Evolutionary conservation across 2,329 filamentous ascomycete genomes (phyloP).

Genomic region (Allantophomopsis lycopodina): DNA sequence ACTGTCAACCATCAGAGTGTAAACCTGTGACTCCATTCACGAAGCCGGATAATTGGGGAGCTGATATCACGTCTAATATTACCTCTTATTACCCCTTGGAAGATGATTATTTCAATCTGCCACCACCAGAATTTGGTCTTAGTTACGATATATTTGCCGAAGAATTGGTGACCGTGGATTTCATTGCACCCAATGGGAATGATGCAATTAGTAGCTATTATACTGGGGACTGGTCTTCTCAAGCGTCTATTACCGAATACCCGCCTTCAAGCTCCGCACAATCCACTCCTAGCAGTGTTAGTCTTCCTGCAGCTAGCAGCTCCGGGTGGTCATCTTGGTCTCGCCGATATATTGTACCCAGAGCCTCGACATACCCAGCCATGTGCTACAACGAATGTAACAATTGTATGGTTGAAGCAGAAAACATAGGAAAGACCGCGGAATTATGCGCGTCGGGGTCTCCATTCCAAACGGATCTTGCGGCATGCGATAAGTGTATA

Average conservation of each 20-base stretch:
- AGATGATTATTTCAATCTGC: slow-evolving; percentile 49
- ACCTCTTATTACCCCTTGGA: slow-evolving; percentile 37
- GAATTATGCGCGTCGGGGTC: not conserved
- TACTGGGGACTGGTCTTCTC: slow-evolving; percentile 41
- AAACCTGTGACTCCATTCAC: slow-evolving; percentile 17
- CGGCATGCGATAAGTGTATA: not conserved
- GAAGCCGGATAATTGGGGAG: slow-evolving; percentile 1
- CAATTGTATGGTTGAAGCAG: slow-evolving; percentile 1
- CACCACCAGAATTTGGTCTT: slow-evolving; percentile 47
- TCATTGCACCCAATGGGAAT: slow-evolving; percentile 17
- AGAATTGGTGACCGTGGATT: slow-evolving; percentile 21
- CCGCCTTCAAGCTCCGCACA: slow-evolving; percentile 5
- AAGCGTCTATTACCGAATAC: slow-evolving; percentile 30
- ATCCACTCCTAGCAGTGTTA: too few relatives aligned
- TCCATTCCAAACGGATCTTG: not conserved
- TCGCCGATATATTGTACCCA: not conserved
- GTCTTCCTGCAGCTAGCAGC: too few relatives aligned
- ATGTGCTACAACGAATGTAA: slow-evolving; percentile 4
- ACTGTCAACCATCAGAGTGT: slow-evolving; percentile 25
- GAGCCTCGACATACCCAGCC: not conserved
- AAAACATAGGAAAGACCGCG: not conserved
- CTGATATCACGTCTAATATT: slow-evolving; percentile 16
- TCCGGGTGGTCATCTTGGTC: too few relatives aligned
- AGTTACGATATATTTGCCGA: slow-evolving; percentile 46
- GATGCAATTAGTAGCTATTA: slow-evolving; percentile 24